A percentile compares a stretch with the other conserved stretches of the same genome.
Evolutionary conservation across 768 basidiomycete genomes (phyloP).

Genomic region (Pleurotus djamor): DNA sequence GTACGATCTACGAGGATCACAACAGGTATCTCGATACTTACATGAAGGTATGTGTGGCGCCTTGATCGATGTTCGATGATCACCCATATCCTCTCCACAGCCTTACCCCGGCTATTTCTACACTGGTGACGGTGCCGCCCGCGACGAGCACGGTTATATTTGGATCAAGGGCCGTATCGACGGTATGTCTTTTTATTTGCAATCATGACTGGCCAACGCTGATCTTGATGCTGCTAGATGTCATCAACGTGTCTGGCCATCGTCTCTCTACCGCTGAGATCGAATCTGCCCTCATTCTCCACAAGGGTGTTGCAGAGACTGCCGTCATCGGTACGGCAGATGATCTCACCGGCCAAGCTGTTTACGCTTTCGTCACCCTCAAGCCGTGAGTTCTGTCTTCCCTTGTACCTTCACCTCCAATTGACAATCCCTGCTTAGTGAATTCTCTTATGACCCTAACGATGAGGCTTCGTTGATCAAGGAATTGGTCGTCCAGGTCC

Average conservation of each 20-base stretch:
- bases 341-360: conserved; percentile 90
- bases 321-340: conserved; percentile 88
- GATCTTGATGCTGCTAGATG: conserved; percentile 48
- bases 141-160: conserved; percentile 95
- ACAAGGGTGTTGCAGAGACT: conserved; percentile 95
- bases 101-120: conserved; percentile 92
- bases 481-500: conserved; percentile 91
- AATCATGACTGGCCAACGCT: background rate
- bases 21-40: conserved; percentile 64
- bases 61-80: background rate
- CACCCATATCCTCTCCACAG: conserved; percentile 13
- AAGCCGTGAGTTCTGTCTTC: conserved; percentile 69
- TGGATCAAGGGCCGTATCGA: conserved; percentile 99
- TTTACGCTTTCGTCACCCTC: conserved; percentile 91
- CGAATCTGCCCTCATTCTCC: conserved; percentile 92
- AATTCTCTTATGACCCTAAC: conserved; percentile 73
- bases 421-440: conserved; percentile 33
- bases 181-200: conserved; percentile 40
- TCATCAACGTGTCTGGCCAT: conserved; percentile 98
- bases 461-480: conserved; percentile 75
- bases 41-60: conserved; percentile 33
- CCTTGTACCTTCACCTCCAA: background rate
- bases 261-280: conserved; percentile 97
- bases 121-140: conserved; percentile 96
- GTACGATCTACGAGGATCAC: conserved; percentile 91